phyloP scores from a whole-genome alignment of 139 green algal genomes.

The Chlorella ohadii region DNA sequence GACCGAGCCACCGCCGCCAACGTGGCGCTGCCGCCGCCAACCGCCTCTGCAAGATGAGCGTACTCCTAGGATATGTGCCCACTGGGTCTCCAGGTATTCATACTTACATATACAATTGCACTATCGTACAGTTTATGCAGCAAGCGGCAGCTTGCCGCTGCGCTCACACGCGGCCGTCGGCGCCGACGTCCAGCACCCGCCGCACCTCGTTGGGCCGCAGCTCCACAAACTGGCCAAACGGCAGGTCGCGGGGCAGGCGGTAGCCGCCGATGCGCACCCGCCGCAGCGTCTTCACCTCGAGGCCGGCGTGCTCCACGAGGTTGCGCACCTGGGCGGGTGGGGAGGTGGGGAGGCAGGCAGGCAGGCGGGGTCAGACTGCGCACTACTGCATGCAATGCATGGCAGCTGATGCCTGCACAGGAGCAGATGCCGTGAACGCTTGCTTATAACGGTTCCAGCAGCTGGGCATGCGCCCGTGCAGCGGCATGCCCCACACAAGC shows the following conservation, averaged over 20 bases:
- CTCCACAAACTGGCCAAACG: constrained; percentile 66
- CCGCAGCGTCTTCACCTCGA: constrained; percentile 82
- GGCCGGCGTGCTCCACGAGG: constrained; percentile 69
- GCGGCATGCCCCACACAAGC: background rate
- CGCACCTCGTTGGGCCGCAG: constrained; percentile 54
- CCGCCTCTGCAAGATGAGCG: no score
- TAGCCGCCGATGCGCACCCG: constrained; percentile 85
- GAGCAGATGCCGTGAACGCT: no score
- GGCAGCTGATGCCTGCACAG: no score
- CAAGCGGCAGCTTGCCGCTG: no score
- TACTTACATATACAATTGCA: no score
- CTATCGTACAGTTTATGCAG: no score
- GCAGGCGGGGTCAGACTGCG: background rate
- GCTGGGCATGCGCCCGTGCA: background rate
- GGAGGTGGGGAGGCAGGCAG: background rate
- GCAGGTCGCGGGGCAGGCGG: constrained; percentile 71
- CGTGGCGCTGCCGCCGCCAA: no score
- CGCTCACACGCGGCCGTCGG: constrained; percentile 30
- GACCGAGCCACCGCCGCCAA: no score
- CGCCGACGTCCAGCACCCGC: constrained; percentile 51
- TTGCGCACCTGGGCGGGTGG: constrained; percentile 68
- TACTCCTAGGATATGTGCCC: no score
- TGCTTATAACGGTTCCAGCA: no score
- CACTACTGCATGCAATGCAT: no score
- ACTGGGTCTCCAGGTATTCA: no score